Base-by-base conservation (phyloP, 2,329 filamentous ascomycete genomes). In the Cladophialophora psammophila region DNA sequence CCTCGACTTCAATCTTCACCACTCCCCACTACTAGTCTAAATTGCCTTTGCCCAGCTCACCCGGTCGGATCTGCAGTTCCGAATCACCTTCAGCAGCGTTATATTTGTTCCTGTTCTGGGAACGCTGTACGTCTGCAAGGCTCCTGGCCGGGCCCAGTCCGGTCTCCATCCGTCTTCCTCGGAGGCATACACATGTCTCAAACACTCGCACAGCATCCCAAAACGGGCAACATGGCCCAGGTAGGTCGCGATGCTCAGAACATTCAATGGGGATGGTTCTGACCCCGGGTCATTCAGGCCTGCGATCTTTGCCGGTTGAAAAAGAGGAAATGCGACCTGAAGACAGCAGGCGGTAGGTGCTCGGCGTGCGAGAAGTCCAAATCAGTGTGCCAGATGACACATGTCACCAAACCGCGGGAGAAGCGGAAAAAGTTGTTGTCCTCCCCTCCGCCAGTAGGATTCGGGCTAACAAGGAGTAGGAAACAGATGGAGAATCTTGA, bases 401-500 rank as follows among this genome's bases (percentile, higher is more conserved):
- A 97, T 78, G 94, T 97, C 42, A 94, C 98, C 82, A 99, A 99
- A 88, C 98, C 98, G 85, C 87, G 94, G 69, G 94, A 91, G 78
- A 94, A 94, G 60, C 94, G 94, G 1, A 98, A 98, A 84, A 94
- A 94, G 93, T 96, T 42, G 15, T 48, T 52, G 18, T 9, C 31
- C n/a, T 42, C 2, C 15, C n/a, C 9, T 26, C 18, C 13, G 26
- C 13, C 31, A 9, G 34, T 15, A 45, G 53, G 34, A 8, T 12
- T 20, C 53, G 6, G 34, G 35, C 52, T 58, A 31, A 54, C 35
- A 48, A 58, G 35, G 32, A 13, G 26, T 72, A 95, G 93, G 63
- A 97, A 97, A 79, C 98, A 98, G 77, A 97, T 98, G 73, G 94
- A 98, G 78, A 93, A 93, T 12, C 85, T 98, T 52, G 94, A 98